Base-by-base conservation (phyloP, 202 grass and related monocot species). In the Brachypodium distachyon region DNA sequence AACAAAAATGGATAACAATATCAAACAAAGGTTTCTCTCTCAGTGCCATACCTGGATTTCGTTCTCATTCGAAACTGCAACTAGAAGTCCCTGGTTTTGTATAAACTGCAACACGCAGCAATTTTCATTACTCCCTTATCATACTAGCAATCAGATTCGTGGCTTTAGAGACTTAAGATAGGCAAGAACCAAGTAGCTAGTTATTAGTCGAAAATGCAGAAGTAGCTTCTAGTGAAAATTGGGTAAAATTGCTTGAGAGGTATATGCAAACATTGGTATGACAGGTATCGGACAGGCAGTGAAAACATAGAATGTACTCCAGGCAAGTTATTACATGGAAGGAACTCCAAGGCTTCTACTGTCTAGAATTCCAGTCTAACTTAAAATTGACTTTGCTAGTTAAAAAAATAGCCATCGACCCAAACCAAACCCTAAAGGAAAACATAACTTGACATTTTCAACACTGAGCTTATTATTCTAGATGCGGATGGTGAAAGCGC, bases 41-140 rank as follows among this genome's bases (percentile, higher is more conserved):
- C 22, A 69, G 17, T 46, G 37, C 4, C 41, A 70, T 91, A 97
- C 95, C 91, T 94, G 82, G 77, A 97, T 84, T 82, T 94, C 89
- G 90, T 97, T 97, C 29, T 94, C 95, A 67, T 88, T 97, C 36
- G 95, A 92, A 78, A 97, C 83, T 34, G 86, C 89, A 61, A 97
- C 66, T 72, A 97, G 69, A 80, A 92, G 85, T 41, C 91, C 95
- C 87, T 79, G 89, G 29, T 97, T 97, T 69, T 88, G 87, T 72
- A 97, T 79, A 87, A 97, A 97, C 95, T 97, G 91, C 70, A 86
- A 91, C 13, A 68, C 6, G 52, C 40, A 79, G n/a, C 17, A 61
- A 41, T 2, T n/a, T n/a, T 16, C 16, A 22, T 87, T 81, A 73
- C n/a, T 14, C 6, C 2, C 29, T 56, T 47, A 18, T 16, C 31